Conservation (phyloP, 305 asterid genomes). For the Solanum hybrid region DNA sequence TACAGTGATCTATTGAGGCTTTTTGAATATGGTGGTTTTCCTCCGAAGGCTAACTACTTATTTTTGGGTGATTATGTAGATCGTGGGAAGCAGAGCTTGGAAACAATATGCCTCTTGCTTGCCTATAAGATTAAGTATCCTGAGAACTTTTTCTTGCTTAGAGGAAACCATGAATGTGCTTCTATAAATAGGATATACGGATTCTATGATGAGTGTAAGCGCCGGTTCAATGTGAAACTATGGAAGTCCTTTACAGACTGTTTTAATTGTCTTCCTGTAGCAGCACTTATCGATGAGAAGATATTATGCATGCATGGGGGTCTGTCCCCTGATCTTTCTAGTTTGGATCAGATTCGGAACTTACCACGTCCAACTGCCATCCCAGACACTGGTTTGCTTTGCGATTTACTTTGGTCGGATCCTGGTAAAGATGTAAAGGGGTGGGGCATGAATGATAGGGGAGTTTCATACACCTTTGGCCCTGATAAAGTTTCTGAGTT, state of each 20-base stretch:
- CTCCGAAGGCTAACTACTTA: slow-evolving; percentile 35
- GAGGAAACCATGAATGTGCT: slow-evolving; percentile 44
- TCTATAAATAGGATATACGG: slow-evolving; percentile 39
- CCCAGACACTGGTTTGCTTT: slow-evolving; percentile 37
- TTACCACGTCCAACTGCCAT: slow-evolving; percentile 33
- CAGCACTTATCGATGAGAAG: slow-evolving; percentile 35
- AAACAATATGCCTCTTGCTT: slow-evolving; percentile 41
- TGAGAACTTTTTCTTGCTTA: slow-evolving; percentile 32
- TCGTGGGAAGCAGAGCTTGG: slow-evolving; percentile 41
- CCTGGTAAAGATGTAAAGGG: slow-evolving; percentile 44
- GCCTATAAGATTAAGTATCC: slow-evolving; percentile 35
- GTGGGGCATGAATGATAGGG: slow-evolving; percentile 44
- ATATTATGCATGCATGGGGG: slow-evolving; percentile 46
- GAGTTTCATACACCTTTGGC: slow-evolving; percentile 38
- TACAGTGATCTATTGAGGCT: slow-evolving; percentile 35
- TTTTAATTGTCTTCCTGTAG: slow-evolving; percentile 43
- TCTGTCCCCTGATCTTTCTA: slow-evolving; percentile 36
- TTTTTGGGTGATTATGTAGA: slow-evolving; percentile 41
- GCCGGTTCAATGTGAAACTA: slow-evolving; percentile 31
- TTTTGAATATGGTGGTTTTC: slow-evolving; percentile 40
- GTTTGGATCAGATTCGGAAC: slow-evolving; percentile 33
- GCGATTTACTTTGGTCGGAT: slow-evolving; percentile 45
- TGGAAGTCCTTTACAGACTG: slow-evolving; percentile 43
- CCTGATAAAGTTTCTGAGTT: slow-evolving; percentile 34
- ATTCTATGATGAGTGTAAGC: slow-evolving; percentile 40